phyloP scores from a whole-genome alignment of 1,284 basidiomycete species.

The Pseudozyma flocculosa region DNA sequence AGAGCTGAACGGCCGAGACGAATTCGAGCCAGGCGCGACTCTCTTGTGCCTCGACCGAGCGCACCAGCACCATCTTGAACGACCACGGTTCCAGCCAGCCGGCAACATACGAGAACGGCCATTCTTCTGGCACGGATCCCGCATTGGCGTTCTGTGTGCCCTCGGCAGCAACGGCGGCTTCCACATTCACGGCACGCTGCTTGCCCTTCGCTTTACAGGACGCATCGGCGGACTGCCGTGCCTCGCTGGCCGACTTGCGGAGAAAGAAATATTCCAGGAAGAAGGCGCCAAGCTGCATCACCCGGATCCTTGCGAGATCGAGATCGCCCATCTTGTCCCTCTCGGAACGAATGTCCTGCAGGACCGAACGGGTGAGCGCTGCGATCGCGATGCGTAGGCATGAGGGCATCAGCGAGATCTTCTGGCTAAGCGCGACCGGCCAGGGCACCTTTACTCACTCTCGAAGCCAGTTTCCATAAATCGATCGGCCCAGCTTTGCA shows the following conservation, averaged over 20 bases:
- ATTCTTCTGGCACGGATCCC: slow-evolving; percentile 8
- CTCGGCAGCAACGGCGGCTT: not conserved
- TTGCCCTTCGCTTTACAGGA: not conserved
- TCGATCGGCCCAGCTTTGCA: slow-evolving; percentile 49
- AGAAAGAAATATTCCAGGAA: slow-evolving; percentile 55
- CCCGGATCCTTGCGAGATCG: slow-evolving; percentile 47
- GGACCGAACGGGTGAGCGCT: slow-evolving; percentile 37
- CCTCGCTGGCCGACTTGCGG: slow-evolving; percentile 18
- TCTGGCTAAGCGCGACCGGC: too few relatives aligned
- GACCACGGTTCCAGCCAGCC: slow-evolving; percentile 55
- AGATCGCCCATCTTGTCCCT: slow-evolving; percentile 53
- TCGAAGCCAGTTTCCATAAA: slow-evolving; percentile 52
- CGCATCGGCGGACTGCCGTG: not conserved
- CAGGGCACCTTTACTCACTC: slow-evolving; percentile 6
- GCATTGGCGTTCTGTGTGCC: not conserved
- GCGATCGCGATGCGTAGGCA: too few relatives aligned
- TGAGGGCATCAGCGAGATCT: too few relatives aligned
- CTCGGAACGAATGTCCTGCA: slow-evolving; percentile 55
- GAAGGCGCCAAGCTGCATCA: slow-evolving; percentile 50
- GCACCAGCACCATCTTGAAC: slow-evolving; percentile 48
- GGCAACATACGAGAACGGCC: slow-evolving; percentile 42
- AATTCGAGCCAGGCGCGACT: slow-evolving; percentile 52
- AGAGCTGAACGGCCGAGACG: slow-evolving; percentile 47
- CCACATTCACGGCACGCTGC: not conserved
- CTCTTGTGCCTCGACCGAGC: slow-evolving; percentile 42